Base-by-base conservation (phyloP, 2,329 filamentous ascomycete genomes). In the Pseudogymnoascus sp. region DNA sequence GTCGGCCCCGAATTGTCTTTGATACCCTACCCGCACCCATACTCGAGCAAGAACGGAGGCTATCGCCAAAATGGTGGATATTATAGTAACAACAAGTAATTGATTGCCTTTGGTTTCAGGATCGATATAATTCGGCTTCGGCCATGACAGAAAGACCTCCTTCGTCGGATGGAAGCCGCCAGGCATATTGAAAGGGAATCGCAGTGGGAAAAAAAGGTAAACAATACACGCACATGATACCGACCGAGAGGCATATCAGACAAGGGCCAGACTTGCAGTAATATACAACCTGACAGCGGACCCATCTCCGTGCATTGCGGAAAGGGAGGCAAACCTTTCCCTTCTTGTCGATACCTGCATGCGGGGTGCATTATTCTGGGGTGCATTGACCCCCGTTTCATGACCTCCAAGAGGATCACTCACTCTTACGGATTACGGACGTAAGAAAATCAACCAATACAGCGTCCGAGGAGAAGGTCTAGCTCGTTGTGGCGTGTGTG, bases 121-220 rank as follows among this genome's bases (percentile, higher is more conserved):
- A n/a, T 56, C 28, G 28, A 21, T 12, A 56, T 56, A 56, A 34
- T 56, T 56, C 34, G 49, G 28, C 49, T 56, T 56, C n/a, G 49
- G 49, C 49, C 49, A 56, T n/a, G 25, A n/a, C 49, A 18, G 28
- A 18, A 56, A 12, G 8, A 7, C 49, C 3, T 56, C 49, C 5
- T 7, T 18, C 18, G 49, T 18, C 12, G 49, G 49, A 34, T 56
- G 49, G 49, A 56, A 56, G 14, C 49, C 49, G 49, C 49, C 49
- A 34, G 49, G 28, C 49, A 56, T 56, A 34, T 56, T 56, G n/a
- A 9, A 56, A 56, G 18, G 25, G 25, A 34, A 56, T 12, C 28
- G n/a, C 28, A 34, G n/a, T 11, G n/a, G 28, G 18, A 6, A 34
- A 56, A 18, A 5, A 34, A 12, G 6, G 28, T 18, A 5, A 56